Percentiles rank a stretch among this genome's conserved stretches.
Conservation (phyloP, 2,329 filamentous ascomycete genomes). For the Trichophyton mentagrophytes region DNA sequence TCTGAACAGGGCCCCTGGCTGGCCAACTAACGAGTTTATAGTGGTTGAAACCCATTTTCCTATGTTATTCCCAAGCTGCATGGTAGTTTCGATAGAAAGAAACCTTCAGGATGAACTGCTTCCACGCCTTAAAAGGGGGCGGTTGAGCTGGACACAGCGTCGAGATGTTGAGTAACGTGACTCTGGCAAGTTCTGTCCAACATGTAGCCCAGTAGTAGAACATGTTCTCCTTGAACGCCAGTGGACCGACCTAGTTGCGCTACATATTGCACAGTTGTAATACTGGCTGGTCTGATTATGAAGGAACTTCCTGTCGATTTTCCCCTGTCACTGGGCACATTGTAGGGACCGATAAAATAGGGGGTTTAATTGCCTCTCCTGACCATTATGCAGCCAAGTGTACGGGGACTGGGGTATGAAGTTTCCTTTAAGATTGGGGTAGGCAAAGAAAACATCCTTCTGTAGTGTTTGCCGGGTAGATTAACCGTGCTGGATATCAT, state of each 20-base stretch:
- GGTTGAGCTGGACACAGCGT: background rate
- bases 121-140: background rate
- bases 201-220: background rate
- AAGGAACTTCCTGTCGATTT: background rate
- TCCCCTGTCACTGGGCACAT: background rate
- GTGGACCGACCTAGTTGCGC: background rate
- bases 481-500: no score
- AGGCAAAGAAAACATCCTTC: no score
- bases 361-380: background rate
- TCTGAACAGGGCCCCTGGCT: background rate
- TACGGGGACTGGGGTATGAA: no score
- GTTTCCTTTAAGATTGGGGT: no score
- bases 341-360: background rate
- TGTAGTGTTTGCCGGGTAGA: no score
- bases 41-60: background rate
- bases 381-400: background rate
- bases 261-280: background rate
- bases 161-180: background rate
- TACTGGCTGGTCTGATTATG: background rate
- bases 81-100: background rate
- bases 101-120: background rate
- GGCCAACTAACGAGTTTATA: background rate
- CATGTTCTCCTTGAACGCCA: background rate
- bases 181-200: background rate
- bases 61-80: background rate